Evolutionary conservation across 2,329 filamentous ascomycete species (phyloP).

Genomic region (Neoscytalidium dimidiatum): DNA sequence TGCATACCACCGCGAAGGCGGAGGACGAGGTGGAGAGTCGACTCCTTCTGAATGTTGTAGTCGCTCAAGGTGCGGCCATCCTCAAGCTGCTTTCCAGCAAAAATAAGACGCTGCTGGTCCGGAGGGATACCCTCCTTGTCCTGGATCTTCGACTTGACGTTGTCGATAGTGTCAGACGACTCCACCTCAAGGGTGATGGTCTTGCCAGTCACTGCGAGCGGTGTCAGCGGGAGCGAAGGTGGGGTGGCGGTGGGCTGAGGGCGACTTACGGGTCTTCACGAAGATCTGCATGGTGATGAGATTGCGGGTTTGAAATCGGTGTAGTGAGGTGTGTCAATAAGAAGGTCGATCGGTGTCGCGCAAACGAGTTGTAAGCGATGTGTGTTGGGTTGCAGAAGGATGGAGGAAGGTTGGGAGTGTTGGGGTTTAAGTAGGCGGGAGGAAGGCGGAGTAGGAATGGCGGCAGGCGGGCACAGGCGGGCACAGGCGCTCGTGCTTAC

Average conservation of each 20-base stretch:
- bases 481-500: neutral
- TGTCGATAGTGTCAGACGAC: conserved; percentile 87
- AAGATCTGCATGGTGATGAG: conserved; percentile 88
- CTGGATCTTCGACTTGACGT: conserved; percentile 96
- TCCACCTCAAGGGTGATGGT: conserved; percentile 69
- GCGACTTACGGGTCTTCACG: conserved; percentile 84
- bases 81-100: conserved; percentile 95
- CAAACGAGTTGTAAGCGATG: neutral
- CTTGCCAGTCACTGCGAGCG: conserved; percentile 61
- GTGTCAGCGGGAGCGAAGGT: conserved; percentile 35
- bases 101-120: conserved; percentile 95
- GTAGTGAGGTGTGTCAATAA: neutral
- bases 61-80: conserved; percentile 89
- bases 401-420: conserved; percentile 24
- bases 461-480: conserved; percentile 22
- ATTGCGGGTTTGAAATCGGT: neutral
- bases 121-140: conserved; percentile 97
- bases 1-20: conserved; percentile 67
- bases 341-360: conserved; percentile 22
- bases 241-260: conserved; percentile 31
- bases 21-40: conserved; percentile 73
- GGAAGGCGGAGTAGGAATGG: conserved; percentile 37
- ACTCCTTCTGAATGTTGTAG: conserved; percentile 92
- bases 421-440: conserved; percentile 34
- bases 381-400: conserved; percentile 19